Evolutionary conservation across 2,329 filamentous ascomycete species (phyloP), one percentile per base, ranked within the genome.

Genomic region (Diaporthe vexans): DNA sequence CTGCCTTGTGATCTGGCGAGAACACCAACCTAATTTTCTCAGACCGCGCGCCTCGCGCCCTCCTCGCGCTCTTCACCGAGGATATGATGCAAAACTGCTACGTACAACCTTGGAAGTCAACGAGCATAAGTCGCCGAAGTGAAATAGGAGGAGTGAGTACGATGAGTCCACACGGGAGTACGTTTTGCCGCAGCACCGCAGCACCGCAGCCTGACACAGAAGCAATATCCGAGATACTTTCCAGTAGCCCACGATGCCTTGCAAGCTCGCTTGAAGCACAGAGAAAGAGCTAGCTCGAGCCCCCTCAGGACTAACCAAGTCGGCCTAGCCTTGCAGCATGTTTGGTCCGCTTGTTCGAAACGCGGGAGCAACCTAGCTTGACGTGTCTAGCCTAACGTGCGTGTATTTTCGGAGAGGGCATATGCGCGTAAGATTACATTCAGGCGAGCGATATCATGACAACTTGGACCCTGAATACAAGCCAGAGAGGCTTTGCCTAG

Each of bases 41-140:
- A 43, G 40, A 43, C 40, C 26, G 13, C 11, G n/a, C 26, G 21
- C 26, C 21, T n/a, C 46, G 19, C 46, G 19, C 46, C 10, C 46
- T 10, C 19, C 21, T n/a, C 46, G 19, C 46, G 19, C 46, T n/a
- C 46, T 17, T 17, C 4, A 26, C 13, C n/a, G 26, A 11, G 8
- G 10, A 51, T n/a, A 8, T 24, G 10, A 37, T 52, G 13, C 21
- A 6, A 37, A 26, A 46, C 26, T 29, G 24, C 24, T 24, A 29
- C 19, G 1, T 10, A 10, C 13, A 19, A 37, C 2, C 26, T 2
- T 10, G 5, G 6, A 19, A 37, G 3, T 52, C n/a, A 0, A 1
- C n/a, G 29, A 67, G 8, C 3, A 52, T 52, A 26, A 15, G 3
- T 43, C 13, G 15, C 9, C 26, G 4, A 37, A 15, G 24, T 24